phyloP scores from a whole-genome alignment of 768 basidiomycete species.

The Tricholoma matsutake region DNA sequence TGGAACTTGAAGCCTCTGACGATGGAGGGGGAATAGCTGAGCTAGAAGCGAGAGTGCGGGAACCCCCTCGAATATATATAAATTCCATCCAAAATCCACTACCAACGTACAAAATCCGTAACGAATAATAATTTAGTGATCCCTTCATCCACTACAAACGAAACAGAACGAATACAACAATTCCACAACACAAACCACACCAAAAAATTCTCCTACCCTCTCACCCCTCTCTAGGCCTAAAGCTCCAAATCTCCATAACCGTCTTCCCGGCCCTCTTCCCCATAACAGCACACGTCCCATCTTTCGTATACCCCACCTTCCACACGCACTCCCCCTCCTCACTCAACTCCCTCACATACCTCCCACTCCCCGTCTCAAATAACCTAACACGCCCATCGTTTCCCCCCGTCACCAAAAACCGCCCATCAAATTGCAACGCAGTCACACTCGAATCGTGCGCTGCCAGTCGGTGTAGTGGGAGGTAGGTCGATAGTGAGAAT shows the following conservation, averaged over 20 bases:
- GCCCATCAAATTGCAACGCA: slow-evolving; percentile 79
- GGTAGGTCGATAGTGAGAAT: slow-evolving; percentile 33
- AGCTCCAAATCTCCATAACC: slow-evolving; percentile 85
- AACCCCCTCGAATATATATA: too few species aligned
- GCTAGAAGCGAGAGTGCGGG: too few species aligned
- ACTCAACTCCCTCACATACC: slow-evolving; percentile 71
- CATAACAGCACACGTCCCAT: slow-evolving; percentile 70
- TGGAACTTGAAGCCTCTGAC: too few species aligned
- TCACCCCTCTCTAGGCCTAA: slow-evolving; percentile 41
- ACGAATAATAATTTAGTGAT: too few species aligned
- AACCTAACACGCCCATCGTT: slow-evolving; percentile 82
- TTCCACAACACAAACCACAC: neutral
- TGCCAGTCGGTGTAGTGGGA: slow-evolving; percentile 61
- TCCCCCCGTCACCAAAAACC: slow-evolving; percentile 80
- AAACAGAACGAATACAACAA: too few species aligned
- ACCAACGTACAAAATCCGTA: too few species aligned
- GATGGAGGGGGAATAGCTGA: too few species aligned
- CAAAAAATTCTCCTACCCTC: too few species aligned
- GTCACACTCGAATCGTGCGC: slow-evolving; percentile 91
- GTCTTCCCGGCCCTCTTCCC: slow-evolving; percentile 80
- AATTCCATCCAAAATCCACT: too few species aligned
- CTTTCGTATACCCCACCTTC: slow-evolving; percentile 74
- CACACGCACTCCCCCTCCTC: slow-evolving; percentile 81
- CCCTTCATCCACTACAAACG: too few species aligned
- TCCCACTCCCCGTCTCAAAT: slow-evolving; percentile 65